A percentile compares a stretch with the other conserved stretches of the same genome.
Evolutionary conservation across 1,139 yeast genomes (phyloP).

Genomic region (Suhomyces maxii): DNA sequence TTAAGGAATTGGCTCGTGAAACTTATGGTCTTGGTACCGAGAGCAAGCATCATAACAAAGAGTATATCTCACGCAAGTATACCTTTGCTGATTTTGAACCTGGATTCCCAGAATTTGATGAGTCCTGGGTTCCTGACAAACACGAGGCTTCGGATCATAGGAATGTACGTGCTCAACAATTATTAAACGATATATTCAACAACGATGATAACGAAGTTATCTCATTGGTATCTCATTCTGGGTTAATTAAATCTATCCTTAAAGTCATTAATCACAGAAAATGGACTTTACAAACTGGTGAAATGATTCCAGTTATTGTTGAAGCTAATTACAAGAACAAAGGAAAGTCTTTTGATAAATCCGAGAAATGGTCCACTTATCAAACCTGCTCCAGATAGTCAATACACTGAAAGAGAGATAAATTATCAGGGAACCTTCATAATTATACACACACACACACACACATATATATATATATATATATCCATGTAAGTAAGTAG

Average conservation of each 20-base stretch:
- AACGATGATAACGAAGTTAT: conserved; percentile 27
- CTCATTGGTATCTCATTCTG: conserved; percentile 38
- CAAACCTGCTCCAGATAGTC: neutral
- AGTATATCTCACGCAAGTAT: conserved; percentile 24
- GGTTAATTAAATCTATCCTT: conserved; percentile 32
- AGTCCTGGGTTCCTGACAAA: conserved; percentile 25
- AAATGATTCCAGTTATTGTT: conserved; percentile 20
- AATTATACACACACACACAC: no score
- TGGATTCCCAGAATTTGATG: conserved; percentile 30
- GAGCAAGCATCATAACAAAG: conserved; percentile 33
- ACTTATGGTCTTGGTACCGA: conserved; percentile 40
- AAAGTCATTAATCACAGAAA: conserved; percentile 28
- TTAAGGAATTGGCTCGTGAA: conserved; percentile 38
- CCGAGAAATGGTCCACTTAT: conserved; percentile 8
- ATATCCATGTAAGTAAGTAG: no score
- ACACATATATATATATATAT: no score
- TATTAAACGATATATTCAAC: conserved; percentile 33
- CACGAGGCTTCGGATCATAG: conserved; percentile 31
- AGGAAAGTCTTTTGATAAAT: conserved; percentile 7
- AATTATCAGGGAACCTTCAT: no score
- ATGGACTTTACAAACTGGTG: conserved; percentile 16
- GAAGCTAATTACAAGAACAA: conserved; percentile 6
- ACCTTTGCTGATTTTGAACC: conserved; percentile 30
- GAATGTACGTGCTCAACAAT: conserved; percentile 27
- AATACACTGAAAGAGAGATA: no score